Evolutionary conservation across 805 yeast species (phyloP), one percentile per base, ranked within the genome.

Genomic region (Debaryomyces tyrocola): DNA sequence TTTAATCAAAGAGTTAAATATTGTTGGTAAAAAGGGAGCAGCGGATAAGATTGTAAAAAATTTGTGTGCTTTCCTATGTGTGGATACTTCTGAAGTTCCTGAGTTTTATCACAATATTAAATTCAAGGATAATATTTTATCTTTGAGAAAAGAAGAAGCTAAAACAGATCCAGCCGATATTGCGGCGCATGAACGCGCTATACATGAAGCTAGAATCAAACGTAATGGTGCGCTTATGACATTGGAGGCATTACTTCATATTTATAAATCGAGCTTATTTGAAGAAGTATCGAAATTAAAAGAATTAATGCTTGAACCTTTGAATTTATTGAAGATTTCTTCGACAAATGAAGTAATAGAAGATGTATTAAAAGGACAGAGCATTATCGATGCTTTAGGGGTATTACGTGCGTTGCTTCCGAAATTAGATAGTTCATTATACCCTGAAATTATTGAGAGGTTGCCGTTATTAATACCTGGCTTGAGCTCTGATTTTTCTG

Each of bases 81-180:
- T 91, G 28, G 99, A 92, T 62, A 90, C 97, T 0, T 81, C 94
- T 3, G 97, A 91, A 60, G 97, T 92, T 28, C 99, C 99, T 2
- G 97, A 90, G 58, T 94, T 89, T 59, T 73, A 75, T 12, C 84
- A 86, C 38, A 87, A 87, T 55, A 77, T 79, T 33, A 64, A 67
- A 11, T 70, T 75, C 46, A 74, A 66, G 14, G 81, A 79, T 38
- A 69, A 70, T 11, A 85, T 92, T 10, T 67, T 91, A 44, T 89
- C 97, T 1, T 73, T 90, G 54, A 74, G 81, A 45, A 89, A 88
- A 56, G 97, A 90, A 54, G 95, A 88, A 52, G 80, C 84, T 1
- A 74, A 74, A 41, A 66, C 82, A 1, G 85, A 82, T 49, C 81
- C 84, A 5, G 76, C 78, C 12, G 90, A 84, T 51, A 74, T 79